phyloP scores from a whole-genome alignment of 179 eudicot genomes.

The Silene noctiflora region DNA sequence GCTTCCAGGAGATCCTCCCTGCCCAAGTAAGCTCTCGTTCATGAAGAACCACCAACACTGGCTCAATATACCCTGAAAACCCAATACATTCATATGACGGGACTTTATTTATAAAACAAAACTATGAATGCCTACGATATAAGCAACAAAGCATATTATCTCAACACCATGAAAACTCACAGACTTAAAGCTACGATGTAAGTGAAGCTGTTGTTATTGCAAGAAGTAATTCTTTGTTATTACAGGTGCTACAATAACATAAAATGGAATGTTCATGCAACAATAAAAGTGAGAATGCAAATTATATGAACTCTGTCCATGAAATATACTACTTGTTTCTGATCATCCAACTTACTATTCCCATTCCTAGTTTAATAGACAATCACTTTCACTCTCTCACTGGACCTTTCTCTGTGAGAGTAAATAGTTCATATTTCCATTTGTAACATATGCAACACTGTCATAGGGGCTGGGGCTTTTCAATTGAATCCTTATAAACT shows the following conservation, averaged over 20 bases:
- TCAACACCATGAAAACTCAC: too few relatives aligned
- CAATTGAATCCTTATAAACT: neutral
- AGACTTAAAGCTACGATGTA: neutral
- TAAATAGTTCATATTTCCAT: too few relatives aligned
- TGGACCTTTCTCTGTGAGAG: too few relatives aligned
- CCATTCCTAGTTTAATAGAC: too few relatives aligned
- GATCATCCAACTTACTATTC: too few relatives aligned
- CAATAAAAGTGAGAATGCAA: too few relatives aligned
- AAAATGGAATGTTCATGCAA: neutral
- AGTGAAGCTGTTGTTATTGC: neutral
- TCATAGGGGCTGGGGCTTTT: neutral
- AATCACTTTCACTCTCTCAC: too few relatives aligned
- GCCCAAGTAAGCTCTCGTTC: constrained; percentile 96
- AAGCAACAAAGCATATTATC: neutral
- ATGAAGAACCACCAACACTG: constrained; percentile 90
- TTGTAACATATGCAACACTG: neutral
- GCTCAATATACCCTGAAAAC: constrained; percentile 83
- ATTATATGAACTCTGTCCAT: too few relatives aligned
- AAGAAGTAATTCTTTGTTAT: neutral
- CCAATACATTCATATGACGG: constrained; percentile 15
- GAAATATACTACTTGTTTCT: too few relatives aligned
- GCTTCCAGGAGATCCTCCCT: constrained; percentile 87
- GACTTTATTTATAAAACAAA: constrained; percentile 11
- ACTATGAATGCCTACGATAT: neutral
- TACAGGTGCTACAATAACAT: neutral